phyloP scores from a whole-genome alignment of 2,329 filamentous ascomycete genomes.

The Colletotrichum sp. region DNA sequence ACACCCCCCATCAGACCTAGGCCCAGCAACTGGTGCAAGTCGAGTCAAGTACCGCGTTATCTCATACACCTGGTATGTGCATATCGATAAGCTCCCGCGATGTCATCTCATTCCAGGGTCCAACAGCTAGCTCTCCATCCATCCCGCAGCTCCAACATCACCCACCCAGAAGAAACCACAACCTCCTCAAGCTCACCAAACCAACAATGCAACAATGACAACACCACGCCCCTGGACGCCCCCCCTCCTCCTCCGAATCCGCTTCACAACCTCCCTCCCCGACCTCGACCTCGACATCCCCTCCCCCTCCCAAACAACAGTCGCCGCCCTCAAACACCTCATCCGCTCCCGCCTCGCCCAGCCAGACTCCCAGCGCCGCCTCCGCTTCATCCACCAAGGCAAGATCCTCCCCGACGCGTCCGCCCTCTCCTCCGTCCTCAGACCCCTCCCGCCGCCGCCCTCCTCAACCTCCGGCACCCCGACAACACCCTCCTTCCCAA shows the following conservation, averaged over 20 bases:
- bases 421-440: constrained; percentile 72
- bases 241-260: constrained; percentile 79
- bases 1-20: too few relatives aligned
- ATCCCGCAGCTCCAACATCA: neutral
- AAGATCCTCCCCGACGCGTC: constrained; percentile 80
- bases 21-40: neutral
- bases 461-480: constrained; percentile 51
- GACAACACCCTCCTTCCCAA: constrained; percentile 30
- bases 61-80: neutral
- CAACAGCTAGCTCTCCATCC: neutral
- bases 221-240: constrained; percentile 26
- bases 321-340: constrained; percentile 79
- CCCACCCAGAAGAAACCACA: neutral
- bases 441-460: constrained; percentile 62
- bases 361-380: constrained; percentile 67
- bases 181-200: neutral
- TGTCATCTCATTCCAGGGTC: neutral
- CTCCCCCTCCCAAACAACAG: constrained; percentile 70
- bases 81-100: neutral
- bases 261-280: constrained; percentile 85
- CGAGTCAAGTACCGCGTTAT: neutral
- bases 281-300: constrained; percentile 82
- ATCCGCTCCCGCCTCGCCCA: constrained; percentile 75
- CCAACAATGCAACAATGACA: constrained; percentile 9
- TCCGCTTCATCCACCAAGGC: constrained; percentile 90